Evolutionary conservation across 331 rosid genomes (phyloP).

Genomic region (Quercus phellos): DNA sequence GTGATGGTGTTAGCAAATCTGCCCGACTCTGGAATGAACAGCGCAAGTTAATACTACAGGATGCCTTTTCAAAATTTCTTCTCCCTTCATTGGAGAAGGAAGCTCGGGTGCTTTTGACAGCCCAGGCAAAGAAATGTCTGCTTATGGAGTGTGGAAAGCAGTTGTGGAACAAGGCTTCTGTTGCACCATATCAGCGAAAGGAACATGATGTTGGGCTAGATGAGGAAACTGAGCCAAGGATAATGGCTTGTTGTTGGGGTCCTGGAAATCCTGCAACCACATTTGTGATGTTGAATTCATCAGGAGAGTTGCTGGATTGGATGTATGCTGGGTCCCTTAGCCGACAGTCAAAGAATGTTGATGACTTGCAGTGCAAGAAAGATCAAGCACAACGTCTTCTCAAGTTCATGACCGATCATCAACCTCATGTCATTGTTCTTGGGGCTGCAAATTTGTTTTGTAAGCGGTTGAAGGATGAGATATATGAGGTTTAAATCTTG

Average conservation of each 20-base stretch:
- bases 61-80: constrained; percentile 76
- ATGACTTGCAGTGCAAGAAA: constrained; percentile 86
- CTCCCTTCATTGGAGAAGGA: constrained; percentile 95
- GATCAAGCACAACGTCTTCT: constrained; percentile 83
- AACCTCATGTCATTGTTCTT: constrained; percentile 92
- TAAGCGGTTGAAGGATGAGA: constrained; percentile 86
- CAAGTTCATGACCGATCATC: constrained; percentile 99
- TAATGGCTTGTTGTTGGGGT: constrained; percentile 99
- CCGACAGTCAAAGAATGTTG: constrained; percentile 65
- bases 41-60: constrained; percentile 81
- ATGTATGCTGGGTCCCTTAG: constrained; percentile 87
- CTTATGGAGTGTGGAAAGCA: constrained; percentile 79
- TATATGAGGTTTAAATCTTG: constrained; percentile 68
- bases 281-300: constrained; percentile 95
- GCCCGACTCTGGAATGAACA: constrained; percentile 99
- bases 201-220: constrained; percentile 74
- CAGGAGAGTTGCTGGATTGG: constrained; percentile 92
- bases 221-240: constrained; percentile 93
- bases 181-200: constrained; percentile 90
- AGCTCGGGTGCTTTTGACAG: constrained; percentile 66
- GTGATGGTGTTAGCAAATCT: constrained; percentile 96
- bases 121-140: constrained; percentile 76
- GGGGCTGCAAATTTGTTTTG: constrained; percentile 95
- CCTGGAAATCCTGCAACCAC: constrained; percentile 97
- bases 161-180: constrained; percentile 83